phyloP scores from a whole-genome alignment of 768 basidiomycete genomes.

The Phallus indusiatus region DNA sequence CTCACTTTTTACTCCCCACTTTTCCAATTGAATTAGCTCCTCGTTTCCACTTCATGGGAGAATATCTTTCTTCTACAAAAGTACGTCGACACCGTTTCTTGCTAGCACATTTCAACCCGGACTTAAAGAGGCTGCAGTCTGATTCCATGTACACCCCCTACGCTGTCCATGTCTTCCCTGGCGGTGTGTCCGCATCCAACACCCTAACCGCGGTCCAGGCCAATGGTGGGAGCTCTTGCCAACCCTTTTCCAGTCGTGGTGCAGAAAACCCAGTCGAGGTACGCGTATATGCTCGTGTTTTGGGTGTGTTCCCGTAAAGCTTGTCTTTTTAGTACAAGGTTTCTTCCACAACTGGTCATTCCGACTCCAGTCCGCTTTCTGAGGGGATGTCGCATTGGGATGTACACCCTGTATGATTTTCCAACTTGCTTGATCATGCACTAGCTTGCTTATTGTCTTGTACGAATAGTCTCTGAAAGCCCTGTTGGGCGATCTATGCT shows the following conservation, averaged over 20 bases:
- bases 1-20: no score
- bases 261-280: no score
- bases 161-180: not conserved
- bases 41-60: not conserved
- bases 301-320: no score
- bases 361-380: no score
- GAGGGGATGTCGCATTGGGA: not conserved
- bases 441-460: not conserved
- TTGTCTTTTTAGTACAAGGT: no score
- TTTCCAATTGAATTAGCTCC: no score
- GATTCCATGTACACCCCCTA: not conserved
- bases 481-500: not conserved
- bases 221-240: not conserved
- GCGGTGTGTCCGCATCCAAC: not conserved
- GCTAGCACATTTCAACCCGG: not conserved
- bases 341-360: no score
- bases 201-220: not conserved
- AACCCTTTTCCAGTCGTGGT: not conserved
- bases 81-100: not conserved
- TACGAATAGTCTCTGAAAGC: not conserved
- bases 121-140: not conserved
- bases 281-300: no score
- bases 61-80: not conserved
- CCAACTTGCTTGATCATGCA: not conserved
- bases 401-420: not conserved